Percentiles rank a stretch among this genome's conserved stretches.
Conservation (phyloP, 2,329 filamentous ascomycete species). For the Grosmannia penicillata region DNA sequence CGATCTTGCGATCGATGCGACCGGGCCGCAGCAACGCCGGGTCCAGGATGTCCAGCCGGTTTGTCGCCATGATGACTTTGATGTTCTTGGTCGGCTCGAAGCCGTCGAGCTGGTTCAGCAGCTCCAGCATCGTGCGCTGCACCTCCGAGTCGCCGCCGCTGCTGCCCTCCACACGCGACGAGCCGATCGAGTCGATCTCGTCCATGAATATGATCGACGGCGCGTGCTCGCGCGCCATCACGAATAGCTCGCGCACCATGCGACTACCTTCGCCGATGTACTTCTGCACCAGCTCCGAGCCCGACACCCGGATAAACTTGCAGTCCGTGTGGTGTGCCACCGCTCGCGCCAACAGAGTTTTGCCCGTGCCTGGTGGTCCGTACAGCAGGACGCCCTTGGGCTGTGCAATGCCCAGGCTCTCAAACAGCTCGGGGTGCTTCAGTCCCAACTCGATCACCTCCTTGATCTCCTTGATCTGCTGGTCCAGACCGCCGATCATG, state of each 20-base stretch:
- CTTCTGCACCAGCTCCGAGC: conserved; percentile 94
- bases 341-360: conserved; percentile 86
- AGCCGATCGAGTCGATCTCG: conserved; percentile 97
- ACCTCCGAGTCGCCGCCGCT: conserved; percentile 95
- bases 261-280: conserved; percentile 97
- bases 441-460: conserved; percentile 97
- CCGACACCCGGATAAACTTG: conserved; percentile 96
- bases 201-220: conserved; percentile 99
- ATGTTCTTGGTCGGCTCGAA: conserved; percentile 99
- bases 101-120: conserved; percentile 94
- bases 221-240: conserved; percentile 96
- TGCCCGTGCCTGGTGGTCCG: conserved; percentile 90
- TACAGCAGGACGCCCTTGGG: conserved; percentile 96
- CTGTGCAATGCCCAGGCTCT: conserved; percentile 96
- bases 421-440: conserved; percentile 96
- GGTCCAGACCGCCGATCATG: conserved; percentile 97
- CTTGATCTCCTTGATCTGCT: conserved; percentile 99
- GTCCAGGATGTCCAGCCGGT: conserved; percentile 92
- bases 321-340: conserved; percentile 98
- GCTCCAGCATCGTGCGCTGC: conserved; percentile 94
- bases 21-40: conserved; percentile 90
- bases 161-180: conserved; percentile 87
- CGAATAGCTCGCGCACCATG: conserved; percentile 97
- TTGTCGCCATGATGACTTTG: conserved; percentile 99
- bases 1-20: conserved; percentile 96